Conservation (phyloP, 345 rosid species). For the Capsella bursapastoris region DNA sequence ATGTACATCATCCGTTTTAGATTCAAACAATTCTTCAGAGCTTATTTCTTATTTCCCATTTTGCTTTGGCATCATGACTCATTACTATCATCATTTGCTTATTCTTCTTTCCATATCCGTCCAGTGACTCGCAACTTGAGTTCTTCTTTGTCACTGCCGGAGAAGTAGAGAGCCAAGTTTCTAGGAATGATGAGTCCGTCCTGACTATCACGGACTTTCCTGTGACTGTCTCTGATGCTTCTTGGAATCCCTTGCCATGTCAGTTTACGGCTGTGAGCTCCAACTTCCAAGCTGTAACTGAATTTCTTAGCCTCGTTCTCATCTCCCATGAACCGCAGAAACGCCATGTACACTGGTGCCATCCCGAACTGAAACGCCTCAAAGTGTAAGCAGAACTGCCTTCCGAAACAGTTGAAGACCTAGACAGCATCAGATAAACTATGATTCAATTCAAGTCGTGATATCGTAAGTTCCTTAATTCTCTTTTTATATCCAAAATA, state of each 20-base stretch:
- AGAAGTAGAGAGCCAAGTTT: conserved; percentile 85
- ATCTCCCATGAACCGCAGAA: conserved; percentile 90
- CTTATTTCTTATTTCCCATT: conserved; percentile 6
- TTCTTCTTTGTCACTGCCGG: conserved; percentile 79
- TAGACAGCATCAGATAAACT: conserved; percentile 33
- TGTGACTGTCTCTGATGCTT: conserved; percentile 86
- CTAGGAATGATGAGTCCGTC: conserved; percentile 83
- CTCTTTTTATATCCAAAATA: neutral
- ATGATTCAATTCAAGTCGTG: neutral
- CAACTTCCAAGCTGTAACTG: conserved; percentile 85
- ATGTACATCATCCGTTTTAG: conserved; percentile 37
- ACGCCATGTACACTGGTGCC: conserved; percentile 92
- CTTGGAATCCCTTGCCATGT: conserved; percentile 89
- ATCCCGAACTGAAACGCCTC: conserved; percentile 89
- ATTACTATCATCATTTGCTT: conserved; percentile 7
- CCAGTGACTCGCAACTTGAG: conserved; percentile 86
- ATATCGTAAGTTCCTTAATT: neutral
- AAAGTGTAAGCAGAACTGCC: conserved; percentile 90
- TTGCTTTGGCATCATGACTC: conserved; percentile 3
- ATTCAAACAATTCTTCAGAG: conserved; percentile 7
- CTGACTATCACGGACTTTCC: conserved; percentile 87
- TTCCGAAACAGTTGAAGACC: conserved; percentile 94
- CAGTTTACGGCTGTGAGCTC: conserved; percentile 72
- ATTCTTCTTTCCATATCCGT: conserved; percentile 87
- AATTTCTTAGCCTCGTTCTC: conserved; percentile 84